Evolutionary conservation across 73 alveolate species (phyloP), one percentile per base, ranked within the genome.

Genomic region (Loxodes magnus): DNA sequence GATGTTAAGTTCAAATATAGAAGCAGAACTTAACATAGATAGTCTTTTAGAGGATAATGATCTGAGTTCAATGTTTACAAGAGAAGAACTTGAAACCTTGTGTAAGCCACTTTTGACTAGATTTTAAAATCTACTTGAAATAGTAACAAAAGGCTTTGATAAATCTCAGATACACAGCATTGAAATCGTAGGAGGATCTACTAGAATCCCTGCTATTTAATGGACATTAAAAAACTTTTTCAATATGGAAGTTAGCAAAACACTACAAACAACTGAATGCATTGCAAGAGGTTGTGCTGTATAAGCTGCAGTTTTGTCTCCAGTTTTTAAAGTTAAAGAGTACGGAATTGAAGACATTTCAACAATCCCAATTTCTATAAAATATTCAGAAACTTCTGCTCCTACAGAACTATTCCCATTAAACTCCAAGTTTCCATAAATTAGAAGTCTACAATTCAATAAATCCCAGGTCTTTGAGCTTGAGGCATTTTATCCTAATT

Each of bases 241-340:
- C 75, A 79, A 81, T 43, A 30, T 80, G 44, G 96, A 87, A 54
- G 92, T 88, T 19, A 63, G 80, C 52, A 89, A 92, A 66, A 95
- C 99, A 17, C 80, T 92, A 71, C 82, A 93, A 49, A 85, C 96
- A 21, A 90, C 80, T 42, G 99, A 92, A 74, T 82, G 95, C 24
- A 93, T 95, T 16, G 94, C 98, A 0, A 79, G 99, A 59, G 99
- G 99, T 6, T 81, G 97, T 67, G 89, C 99, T 4, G 80, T 95
- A 51, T 82, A 71, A 90, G 97, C 98, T 5, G 98, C 98, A 46
- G 90, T 95, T 98, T 71, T 74, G 60, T 67, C 93, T 46, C 98
- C 99, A 4, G 62, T 83, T 48, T 95, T 51, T 87, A 78, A 74
- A 58, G 97, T 88, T 29, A 73, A 88, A 36, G 88, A 82, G 60